A percentile compares a stretch with the other conserved stretches of the same genome.
Conservation (phyloP, 257 asterid genomes). For the Ocimum tenuiflorum region DNA sequence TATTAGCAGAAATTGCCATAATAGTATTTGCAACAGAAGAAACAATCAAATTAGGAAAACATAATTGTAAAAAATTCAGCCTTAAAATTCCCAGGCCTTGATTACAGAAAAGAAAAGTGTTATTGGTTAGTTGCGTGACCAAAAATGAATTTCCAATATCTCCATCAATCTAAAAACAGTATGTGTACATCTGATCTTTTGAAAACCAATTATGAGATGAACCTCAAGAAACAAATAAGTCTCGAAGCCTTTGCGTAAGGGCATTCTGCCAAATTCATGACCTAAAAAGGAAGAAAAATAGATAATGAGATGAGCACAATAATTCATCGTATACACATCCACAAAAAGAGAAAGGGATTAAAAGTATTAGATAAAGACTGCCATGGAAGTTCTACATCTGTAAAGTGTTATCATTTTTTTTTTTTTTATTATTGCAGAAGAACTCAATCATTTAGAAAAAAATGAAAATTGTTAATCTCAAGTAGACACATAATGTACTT, state of each 20-base stretch:
- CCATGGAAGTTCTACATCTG: neutral
- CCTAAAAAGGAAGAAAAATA: neutral
- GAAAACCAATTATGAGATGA: neutral
- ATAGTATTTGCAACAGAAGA: no score
- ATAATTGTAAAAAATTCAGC: no score
- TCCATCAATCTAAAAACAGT: neutral
- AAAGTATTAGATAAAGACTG: conserved; percentile 23
- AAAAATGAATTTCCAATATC: neutral
- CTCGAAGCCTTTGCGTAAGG: conserved; percentile 3
- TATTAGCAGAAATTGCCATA: no score
- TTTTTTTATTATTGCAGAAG: neutral
- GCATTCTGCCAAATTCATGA: neutral
- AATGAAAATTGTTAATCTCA: neutral
- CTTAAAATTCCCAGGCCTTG: no score
- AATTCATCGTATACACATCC: neutral
- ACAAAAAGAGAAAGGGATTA: neutral
- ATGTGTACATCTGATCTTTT: neutral
- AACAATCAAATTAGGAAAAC: no score
- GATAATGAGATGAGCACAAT: neutral
- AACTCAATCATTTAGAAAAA: neutral
- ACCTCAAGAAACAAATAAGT: conserved; percentile 1
- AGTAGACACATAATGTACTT: neutral
- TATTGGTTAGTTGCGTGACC: neutral
- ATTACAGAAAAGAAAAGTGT: neutral
- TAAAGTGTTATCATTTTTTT: neutral